Evolutionary conservation across 202 grass and related monocot species (phyloP).

Genomic region (Dendrocalamus latiflorus): DNA sequence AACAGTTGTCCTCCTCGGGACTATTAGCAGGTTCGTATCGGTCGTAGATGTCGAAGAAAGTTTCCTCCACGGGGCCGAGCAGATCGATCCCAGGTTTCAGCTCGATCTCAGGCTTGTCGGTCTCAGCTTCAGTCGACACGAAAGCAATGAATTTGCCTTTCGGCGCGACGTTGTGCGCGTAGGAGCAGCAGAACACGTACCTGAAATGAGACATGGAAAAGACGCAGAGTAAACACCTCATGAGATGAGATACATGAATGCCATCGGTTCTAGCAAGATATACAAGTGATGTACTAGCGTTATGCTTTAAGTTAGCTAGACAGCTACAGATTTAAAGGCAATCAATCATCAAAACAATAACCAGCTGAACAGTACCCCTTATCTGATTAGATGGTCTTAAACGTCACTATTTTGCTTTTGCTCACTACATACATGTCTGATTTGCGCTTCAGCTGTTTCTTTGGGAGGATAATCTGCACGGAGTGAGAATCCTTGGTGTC

Average conservation of each 20-base stretch:
- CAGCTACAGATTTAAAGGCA: not conserved
- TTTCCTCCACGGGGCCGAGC: conserved; percentile 73
- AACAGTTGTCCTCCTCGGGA: conserved; percentile 67
- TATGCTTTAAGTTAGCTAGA: not conserved
- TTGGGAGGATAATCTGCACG: conserved; percentile 90
- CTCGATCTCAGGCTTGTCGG: conserved; percentile 77
- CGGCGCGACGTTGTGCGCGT: conserved; percentile 79
- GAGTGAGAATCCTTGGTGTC: conserved; percentile 84
- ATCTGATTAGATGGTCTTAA: not conserved
- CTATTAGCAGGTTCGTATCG: conserved; percentile 62
- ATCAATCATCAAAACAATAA: not conserved
- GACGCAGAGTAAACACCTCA: not conserved
- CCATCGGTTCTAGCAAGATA: not conserved
- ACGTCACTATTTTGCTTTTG: not conserved
- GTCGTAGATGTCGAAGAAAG: conserved; percentile 87
- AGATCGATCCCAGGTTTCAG: conserved; percentile 89
- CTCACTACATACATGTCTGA: conserved; percentile 71
- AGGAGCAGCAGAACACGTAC: conserved; percentile 93
- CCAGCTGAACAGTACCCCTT: not conserved
- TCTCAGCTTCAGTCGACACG: conserved; percentile 90
- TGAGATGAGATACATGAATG: not conserved
- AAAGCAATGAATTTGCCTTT: conserved; percentile 95
- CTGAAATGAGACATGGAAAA: conserved; percentile 18
- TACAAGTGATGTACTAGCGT: not conserved
- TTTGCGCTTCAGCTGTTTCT: conserved; percentile 88